Conservation (phyloP, 2,329 filamentous ascomycete genomes). For the Penicillium olsonii region DNA sequence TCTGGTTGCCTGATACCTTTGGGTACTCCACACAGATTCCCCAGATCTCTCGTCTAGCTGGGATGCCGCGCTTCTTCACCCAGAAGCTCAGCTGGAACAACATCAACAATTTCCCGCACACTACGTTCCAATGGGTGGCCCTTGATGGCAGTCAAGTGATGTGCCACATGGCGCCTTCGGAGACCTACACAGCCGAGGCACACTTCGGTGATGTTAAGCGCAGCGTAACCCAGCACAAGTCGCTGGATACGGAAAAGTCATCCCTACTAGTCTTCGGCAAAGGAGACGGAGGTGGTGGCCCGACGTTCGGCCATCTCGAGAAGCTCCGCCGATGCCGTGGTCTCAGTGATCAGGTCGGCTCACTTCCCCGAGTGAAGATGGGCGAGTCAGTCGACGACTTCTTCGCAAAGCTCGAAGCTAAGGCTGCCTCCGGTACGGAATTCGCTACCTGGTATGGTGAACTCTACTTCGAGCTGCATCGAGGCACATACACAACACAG, state of each 20-base stretch:
- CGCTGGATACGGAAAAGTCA: constrained; percentile 86
- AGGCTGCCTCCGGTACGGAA: constrained; percentile 64
- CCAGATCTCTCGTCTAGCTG: constrained; percentile 88
- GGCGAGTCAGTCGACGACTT: constrained; percentile 92
- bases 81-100: constrained; percentile 99
- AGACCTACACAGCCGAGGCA: constrained; percentile 93
- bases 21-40: constrained; percentile 95
- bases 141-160: constrained; percentile 95
- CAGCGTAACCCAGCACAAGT: constrained; percentile 91
- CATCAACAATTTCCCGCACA: constrained; percentile 98
- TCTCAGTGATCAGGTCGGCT: constrained; percentile 80
- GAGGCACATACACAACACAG: constrained; percentile 95
- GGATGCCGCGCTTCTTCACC: constrained; percentile 95
- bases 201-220: constrained; percentile 92
- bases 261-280: constrained; percentile 94
- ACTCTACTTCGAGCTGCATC: constrained; percentile 95
- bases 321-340: constrained; percentile 91
- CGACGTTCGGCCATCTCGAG: constrained; percentile 90
- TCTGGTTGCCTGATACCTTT: constrained; percentile 98
- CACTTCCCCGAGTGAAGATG: constrained; percentile 84
- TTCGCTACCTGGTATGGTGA: constrained; percentile 98
- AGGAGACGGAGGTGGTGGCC: constrained; percentile 92
- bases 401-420: constrained; percentile 81
- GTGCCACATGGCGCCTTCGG: constrained; percentile 93
- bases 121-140: constrained; percentile 97